Base-by-base conservation (phyloP, 805 yeast genomes). In the Kodamaea kakaduensis region DNA sequence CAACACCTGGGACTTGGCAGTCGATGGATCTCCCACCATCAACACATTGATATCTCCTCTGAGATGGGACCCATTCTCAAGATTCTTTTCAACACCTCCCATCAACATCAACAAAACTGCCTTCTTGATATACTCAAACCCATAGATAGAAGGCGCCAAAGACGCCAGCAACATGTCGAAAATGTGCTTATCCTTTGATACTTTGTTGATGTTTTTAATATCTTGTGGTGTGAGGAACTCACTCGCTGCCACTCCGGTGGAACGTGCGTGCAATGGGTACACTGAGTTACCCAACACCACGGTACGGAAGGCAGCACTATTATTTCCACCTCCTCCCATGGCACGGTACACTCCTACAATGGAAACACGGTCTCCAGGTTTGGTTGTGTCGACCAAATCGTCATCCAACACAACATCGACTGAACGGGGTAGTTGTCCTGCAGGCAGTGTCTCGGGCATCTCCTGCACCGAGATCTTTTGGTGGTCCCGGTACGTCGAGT, bases 21-120 rank as follows among this genome's bases (percentile, higher is more conserved):
- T 93, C 6, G 97, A 87, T 9, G 98, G 98, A 59, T 93, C 98
- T 64, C 98, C 98, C 25, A 93, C 97, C 95, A 93, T 84, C 34
- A 93, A 69, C 37, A 93, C 71, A 56, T 93, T 93, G 57, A 93
- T 90, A 64, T 93, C 98, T 67, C 98, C 98, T 71, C 98, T 83
- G 52, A 93, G 78, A 63, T 93, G 97, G 4, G 97, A 83, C 6
- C 98, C 98, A 52, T 90, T 90, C 29, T 80, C 90, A 50, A 93
- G 69, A 59, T 90, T 90, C 62, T 90, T 90, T 52, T 93, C 97
- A 24, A 81, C 80, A 56, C 98, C 98, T 34, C 97, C 97, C 38
- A 93, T 65, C 37, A 93, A 67, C 94, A 88, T 85, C 39, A 93
- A 69, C 35, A 93, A 64, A 25, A 93, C 89, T 0, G 97, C 97